A percentile compares a stretch with the other conserved stretches of the same genome.
phyloP scores from a whole-genome alignment of 768 basidiomycete species.

The Mycena filopes region DNA sequence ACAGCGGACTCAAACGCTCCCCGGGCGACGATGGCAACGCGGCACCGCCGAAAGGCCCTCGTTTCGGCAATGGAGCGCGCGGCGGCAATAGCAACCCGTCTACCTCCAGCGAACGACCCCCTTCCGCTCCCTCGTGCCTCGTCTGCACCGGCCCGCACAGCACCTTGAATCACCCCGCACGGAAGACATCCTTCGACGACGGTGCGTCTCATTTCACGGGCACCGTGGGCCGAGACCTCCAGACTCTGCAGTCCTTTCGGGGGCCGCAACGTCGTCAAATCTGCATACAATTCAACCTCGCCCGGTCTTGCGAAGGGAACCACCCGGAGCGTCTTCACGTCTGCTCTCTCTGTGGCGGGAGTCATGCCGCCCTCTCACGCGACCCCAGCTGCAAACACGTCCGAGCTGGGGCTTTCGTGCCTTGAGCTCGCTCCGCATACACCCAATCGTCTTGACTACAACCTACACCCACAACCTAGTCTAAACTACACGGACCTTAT shows the following conservation, averaged over 20 bases:
- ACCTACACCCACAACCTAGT: not conserved
- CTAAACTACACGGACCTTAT: not conserved
- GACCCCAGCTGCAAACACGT: conserved; percentile 17
- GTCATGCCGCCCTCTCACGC: conserved; percentile 29
- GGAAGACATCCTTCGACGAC: too few relatives aligned
- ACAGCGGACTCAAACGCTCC: not conserved
- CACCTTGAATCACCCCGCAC: too few relatives aligned
- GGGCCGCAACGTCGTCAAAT: not conserved
- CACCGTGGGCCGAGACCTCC: not conserved
- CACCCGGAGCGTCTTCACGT: conserved; percentile 28
- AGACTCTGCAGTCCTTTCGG: conserved; percentile 6
- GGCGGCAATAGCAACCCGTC: too few relatives aligned
- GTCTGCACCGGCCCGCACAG: conserved; percentile 7
- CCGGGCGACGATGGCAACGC: conserved; percentile 6
- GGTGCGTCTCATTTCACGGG: conserved; percentile 8
- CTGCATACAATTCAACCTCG: conserved; percentile 25
- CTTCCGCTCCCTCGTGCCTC: conserved; percentile 29
- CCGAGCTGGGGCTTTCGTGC: conserved; percentile 9
- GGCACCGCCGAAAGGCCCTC: not conserved
- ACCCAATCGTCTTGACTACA: not conserved
- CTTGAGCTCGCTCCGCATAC: not conserved
- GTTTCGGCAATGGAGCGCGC: not conserved
- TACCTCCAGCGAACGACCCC: not conserved
- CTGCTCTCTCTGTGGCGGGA: conserved; percentile 35
- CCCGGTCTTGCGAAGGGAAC: not conserved